These are phyloP conservation scores for Pythium dissotocum DNA, from an alignment of 352 stramenopile species.

Conservation along the genomic window DNA sequence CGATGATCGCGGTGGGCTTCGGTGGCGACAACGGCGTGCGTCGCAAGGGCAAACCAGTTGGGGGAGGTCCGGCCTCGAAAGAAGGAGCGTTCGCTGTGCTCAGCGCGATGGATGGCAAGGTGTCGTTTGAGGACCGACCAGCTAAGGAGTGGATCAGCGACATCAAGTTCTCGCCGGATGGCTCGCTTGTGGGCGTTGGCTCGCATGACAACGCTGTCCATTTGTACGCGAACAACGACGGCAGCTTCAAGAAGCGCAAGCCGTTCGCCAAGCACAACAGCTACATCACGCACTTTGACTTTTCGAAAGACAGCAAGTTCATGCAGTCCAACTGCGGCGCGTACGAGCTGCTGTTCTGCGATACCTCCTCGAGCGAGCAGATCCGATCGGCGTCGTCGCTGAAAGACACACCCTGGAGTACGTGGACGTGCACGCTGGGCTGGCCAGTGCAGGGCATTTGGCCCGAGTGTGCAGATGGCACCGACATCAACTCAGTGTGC, in stretches of 20 bases:
- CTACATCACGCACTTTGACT: constrained; percentile 86
- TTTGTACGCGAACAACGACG: constrained; percentile 38
- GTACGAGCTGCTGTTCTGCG: constrained; percentile 92
- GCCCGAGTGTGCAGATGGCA: constrained; percentile 78
- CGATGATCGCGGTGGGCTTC: constrained; percentile 82
- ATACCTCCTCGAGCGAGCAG: constrained; percentile 75
- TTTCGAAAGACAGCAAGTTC: constrained; percentile 65
- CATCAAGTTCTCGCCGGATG: constrained; percentile 70
- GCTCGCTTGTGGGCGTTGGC: constrained; percentile 48
- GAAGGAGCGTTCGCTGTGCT: constrained; percentile 57
- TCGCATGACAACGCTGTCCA: constrained; percentile 81
- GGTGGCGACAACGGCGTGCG: constrained; percentile 61
- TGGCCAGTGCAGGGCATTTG: constrained; percentile 94
- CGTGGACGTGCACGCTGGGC: constrained; percentile 86
- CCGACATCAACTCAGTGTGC: constrained; percentile 81
- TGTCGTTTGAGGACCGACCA: constrained; percentile 59
- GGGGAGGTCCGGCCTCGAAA: constrained; percentile 30
- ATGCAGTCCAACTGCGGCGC: constrained; percentile 83
- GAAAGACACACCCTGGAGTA: constrained; percentile 86
- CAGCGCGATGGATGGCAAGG: constrained; percentile 25
- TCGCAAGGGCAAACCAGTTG: constrained; percentile 33
- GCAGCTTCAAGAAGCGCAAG: constrained; percentile 54
- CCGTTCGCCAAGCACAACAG: constrained; percentile 82
- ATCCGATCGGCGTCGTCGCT: constrained; percentile 76
- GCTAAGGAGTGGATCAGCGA: constrained; percentile 80